Base-by-base conservation (phyloP, 495 filamentous ascomycete genomes). In the Corynascus novoguineensis region DNA sequence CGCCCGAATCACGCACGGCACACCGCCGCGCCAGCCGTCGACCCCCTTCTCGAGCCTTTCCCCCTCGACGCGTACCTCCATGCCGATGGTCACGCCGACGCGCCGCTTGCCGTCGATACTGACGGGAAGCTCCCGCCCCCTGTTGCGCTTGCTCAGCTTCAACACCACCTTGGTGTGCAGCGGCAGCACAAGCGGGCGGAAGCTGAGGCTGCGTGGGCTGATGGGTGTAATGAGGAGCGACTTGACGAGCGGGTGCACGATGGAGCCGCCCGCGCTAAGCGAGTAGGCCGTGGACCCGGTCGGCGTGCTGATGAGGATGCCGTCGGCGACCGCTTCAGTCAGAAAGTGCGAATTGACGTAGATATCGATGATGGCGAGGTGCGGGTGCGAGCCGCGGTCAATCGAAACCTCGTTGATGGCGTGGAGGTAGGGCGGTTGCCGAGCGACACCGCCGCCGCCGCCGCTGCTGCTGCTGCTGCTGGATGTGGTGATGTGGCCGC, bases 341-440 rank as follows among this genome's bases (percentile, higher is more conserved):
- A 98, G 75, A 61, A 90, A 90, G 48, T 89, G 84, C 10, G 84
- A 83, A 56, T 88, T 89, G 34, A 97, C 82, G 66, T 80, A 93
- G 37, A 98, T 86, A 58, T 92, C 88, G 59, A 98, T 82, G 56
- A 96, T 86, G 9, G 90, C 88, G 2, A 98, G 81, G 71, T 98
- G 93, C 0, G 93, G 89, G 57, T 89, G 85, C 35, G 84, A 80
- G 49, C 93, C 93, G 14, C 93, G 87, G 66, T 98, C 95, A 46
- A 98, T 85, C 27, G 93, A 86, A 8, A 98, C 80, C 67, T 98
- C 93, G 67, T 98, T 98, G 74, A 97, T 88, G 47, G 93, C 93
- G 67, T 95, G 92, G 4, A 90, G 79, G 34, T 81, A 66, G 21
- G 47, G 56, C 2, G 56, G 49, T 54, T 5, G 3, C 10, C 6